phyloP scores from a whole-genome alignment of 805 yeast genomes.

The Alloascoidea hylecoeti region DNA sequence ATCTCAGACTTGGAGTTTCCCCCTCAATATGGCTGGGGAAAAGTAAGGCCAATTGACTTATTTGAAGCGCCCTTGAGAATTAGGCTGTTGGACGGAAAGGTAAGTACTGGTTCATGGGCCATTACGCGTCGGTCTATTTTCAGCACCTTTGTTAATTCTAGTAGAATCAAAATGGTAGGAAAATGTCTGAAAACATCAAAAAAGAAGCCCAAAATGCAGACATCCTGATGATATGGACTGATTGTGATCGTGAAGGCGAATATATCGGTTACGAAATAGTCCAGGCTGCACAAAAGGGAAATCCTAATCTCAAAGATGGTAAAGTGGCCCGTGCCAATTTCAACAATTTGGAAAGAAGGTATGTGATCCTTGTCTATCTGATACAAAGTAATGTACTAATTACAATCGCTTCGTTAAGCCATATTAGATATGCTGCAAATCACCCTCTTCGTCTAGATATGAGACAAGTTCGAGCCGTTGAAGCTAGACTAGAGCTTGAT shows the following conservation, averaged over 20 bases:
- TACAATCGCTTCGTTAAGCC: too few relatives aligned
- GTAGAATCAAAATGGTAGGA: slow-evolving; percentile 25
- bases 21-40: slow-evolving; percentile 48
- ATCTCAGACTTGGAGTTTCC: slow-evolving; percentile 53
- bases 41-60: slow-evolving; percentile 45
- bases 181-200: slow-evolving; percentile 52
- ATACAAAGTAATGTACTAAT: too few relatives aligned
- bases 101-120: too few relatives aligned
- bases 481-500: slow-evolving; percentile 78
- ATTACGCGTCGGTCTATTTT: too few relatives aligned
- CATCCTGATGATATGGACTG: slow-evolving; percentile 89
- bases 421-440: slow-evolving; percentile 61
- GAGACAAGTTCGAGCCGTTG: slow-evolving; percentile 70
- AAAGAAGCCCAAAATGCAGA: slow-evolving; percentile 47
- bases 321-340: slow-evolving; percentile 66
- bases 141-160: too few relatives aligned
- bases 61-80: slow-evolving; percentile 55
- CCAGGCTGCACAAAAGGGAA: slow-evolving; percentile 46
- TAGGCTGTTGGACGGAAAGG: too few relatives aligned
- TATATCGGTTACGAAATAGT: slow-evolving; percentile 78
- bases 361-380: neutral
- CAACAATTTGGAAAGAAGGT: slow-evolving; percentile 62
- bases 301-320: slow-evolving; percentile 28
- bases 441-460: slow-evolving; percentile 51
- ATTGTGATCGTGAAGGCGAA: slow-evolving; percentile 96